phyloP scores from a whole-genome alignment of 129 eudicot genomes.

The carrot (Daucus carota) region DNA sequence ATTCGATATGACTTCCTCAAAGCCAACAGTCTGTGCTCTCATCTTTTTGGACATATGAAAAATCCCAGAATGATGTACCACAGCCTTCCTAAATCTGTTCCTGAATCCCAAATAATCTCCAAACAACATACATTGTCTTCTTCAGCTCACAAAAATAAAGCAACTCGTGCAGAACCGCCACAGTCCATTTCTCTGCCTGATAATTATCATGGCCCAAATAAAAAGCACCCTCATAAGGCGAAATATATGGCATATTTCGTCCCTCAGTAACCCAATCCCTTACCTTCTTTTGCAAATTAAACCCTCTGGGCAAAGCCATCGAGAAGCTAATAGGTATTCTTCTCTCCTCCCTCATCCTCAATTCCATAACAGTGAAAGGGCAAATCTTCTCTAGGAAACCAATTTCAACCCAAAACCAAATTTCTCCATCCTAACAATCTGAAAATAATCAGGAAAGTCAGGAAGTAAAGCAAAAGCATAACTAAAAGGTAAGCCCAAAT shows the following conservation, averaged over 20 bases:
- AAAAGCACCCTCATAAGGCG: conserved; percentile 90
- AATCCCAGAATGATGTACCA: conserved; percentile 77
- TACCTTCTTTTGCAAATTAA: conserved; percentile 75
- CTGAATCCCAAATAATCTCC: conserved; percentile 85
- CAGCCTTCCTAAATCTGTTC: conserved; percentile 63
- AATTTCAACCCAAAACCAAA: conserved; percentile 61
- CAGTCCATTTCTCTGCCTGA: conserved; percentile 86
- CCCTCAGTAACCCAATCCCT: conserved; percentile 61
- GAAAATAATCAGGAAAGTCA: conserved; percentile 65
- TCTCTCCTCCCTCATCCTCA: conserved; percentile 20
- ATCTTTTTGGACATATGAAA: conserved; percentile 84
- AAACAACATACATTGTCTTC: conserved; percentile 54
- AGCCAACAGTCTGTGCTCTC: conserved; percentile 83
- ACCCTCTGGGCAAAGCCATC: conserved; percentile 66
- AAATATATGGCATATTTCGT: conserved; percentile 76
- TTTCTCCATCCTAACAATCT: conserved; percentile 47
- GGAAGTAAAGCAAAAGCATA: conserved; percentile 41
- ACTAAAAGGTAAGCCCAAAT: conserved; percentile 22
- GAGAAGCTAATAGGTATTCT: conserved; percentile 38
- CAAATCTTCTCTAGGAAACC: conserved; percentile 56
- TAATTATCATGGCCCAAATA: conserved; percentile 64
- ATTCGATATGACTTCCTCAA: conserved; percentile 70
- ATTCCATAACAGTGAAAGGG: conserved; percentile 47
- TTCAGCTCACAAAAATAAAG: conserved; percentile 54
- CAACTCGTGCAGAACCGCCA: conserved; percentile 75